A percentile compares a stretch with the other conserved stretches of the same genome.
Conservation (phyloP, 2,329 filamentous ascomycete genomes). For the Penicillium sp. region DNA sequence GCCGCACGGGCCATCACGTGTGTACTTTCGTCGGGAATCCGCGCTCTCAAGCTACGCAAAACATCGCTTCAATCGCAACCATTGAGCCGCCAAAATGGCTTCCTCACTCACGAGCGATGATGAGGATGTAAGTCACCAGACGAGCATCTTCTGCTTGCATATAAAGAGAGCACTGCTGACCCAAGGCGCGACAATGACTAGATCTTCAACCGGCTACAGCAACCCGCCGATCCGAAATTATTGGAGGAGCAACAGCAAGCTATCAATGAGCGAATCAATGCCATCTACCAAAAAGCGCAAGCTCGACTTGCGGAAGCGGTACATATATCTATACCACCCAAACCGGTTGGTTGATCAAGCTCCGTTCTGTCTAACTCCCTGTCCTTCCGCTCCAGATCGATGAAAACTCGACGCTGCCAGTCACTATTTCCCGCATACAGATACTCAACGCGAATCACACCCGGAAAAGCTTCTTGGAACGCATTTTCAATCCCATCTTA, state of each 20-base stretch:
- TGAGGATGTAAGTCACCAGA: constrained; percentile 31
- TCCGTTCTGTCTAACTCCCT: constrained; percentile 10
- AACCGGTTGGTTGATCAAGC: not conserved
- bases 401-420: constrained; percentile 79
- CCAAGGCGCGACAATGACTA: constrained; percentile 16
- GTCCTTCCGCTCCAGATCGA: constrained; percentile 55
- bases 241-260: constrained; percentile 58
- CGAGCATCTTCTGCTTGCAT: not conserved
- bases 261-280: constrained; percentile 55
- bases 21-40: not conserved
- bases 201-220: constrained; percentile 37
- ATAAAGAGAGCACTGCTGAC: not conserved
- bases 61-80: not conserved
- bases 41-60: not conserved
- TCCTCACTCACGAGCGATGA: constrained; percentile 40
- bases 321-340: constrained; percentile 22
- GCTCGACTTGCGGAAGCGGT: constrained; percentile 63
- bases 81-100: constrained; percentile 35
- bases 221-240: constrained; percentile 56
- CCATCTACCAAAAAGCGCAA: constrained; percentile 61
- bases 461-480: constrained; percentile 76
- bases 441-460: constrained; percentile 80
- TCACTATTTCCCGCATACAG: constrained; percentile 80
- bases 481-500: constrained; percentile 73
- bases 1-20: constrained; percentile 7